Base-by-base conservation (phyloP, 345 rosid species). In the Euclidium syriacum region DNA sequence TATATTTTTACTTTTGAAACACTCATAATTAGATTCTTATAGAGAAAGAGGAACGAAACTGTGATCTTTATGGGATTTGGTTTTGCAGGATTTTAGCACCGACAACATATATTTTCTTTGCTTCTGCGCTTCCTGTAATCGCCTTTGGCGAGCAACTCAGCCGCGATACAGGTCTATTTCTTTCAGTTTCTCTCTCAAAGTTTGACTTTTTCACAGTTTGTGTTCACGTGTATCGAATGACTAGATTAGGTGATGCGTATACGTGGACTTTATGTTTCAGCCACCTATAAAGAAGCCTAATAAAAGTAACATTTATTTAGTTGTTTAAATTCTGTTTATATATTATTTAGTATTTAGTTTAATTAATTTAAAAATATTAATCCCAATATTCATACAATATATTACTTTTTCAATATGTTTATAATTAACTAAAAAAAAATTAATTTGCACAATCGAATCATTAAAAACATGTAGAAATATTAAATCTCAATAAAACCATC, bases 61-160 rank as follows among this genome's bases (percentile, higher is more conserved):
- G 7, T 55, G 24, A 24, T 5, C 38, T 12, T 7, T 42, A n/a
- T n/a, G n/a, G n/a, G n/a, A n/a, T 34, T 27, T 3, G 24, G 3
- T 52, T n/a, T 69, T 60, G 52, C 58, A 89, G 96, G 65, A 81
- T 90, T 64, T 50, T 86, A 67, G 91, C 97, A 19, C 95, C 97
- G 1, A 86, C 95, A 0, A 77, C 91, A n/a, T 90, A 86, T 56
- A 90, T 83, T 6, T 86, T 83, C 72, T 90, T 87, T 29, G 95
- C 97, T 7, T 90, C 95, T 51, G 88, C 92, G 3, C 80, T 90
- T 62, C 97, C 92, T 4, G 97, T 90, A 24, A 78, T 90, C 4
- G 91, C 95, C 11, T 90, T 90, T 10, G 97, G 97, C 1, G 95
- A 90, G 70, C 97, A 87, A 58, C 78, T 90, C 4, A 81, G 85